Conservation (phyloP, 306 rosid species). For the Pachyrhizus erosus region DNA sequence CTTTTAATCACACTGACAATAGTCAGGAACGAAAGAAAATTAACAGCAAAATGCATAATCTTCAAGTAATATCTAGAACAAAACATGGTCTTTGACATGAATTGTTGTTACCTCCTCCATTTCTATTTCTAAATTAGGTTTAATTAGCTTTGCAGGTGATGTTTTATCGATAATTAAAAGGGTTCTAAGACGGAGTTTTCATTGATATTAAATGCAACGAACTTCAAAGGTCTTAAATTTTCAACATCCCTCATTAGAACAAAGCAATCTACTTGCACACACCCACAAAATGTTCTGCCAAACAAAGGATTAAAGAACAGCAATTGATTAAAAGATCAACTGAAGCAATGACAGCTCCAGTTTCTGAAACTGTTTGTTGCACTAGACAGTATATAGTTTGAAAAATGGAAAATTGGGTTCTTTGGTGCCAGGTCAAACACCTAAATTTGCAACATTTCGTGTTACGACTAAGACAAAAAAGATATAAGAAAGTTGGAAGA, state of each 20-base stretch:
- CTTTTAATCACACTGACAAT: background rate
- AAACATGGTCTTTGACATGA: background rate
- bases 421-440: constrained; percentile 32
- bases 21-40: background rate
- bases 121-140: constrained; percentile 5
- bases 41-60: background rate
- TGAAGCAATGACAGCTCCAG: background rate
- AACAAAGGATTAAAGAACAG: background rate
- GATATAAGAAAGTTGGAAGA: background rate
- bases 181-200: background rate
- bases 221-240: background rate
- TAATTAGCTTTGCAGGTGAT: background rate
- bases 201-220: background rate
- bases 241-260: background rate
- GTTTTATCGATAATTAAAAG: background rate
- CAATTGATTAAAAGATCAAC: background rate
- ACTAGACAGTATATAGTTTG: too few relatives aligned
- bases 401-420: background rate
- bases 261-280: background rate
- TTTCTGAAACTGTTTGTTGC: background rate
- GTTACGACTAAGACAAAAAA: background rate
- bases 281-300: background rate
- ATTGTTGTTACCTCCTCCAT: background rate
- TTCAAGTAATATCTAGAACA: background rate
- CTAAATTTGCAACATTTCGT: constrained; percentile 17